Base-by-base conservation (phyloP, 2,329 filamentous ascomycete species). In the Fusarium brachygibbosum region DNA sequence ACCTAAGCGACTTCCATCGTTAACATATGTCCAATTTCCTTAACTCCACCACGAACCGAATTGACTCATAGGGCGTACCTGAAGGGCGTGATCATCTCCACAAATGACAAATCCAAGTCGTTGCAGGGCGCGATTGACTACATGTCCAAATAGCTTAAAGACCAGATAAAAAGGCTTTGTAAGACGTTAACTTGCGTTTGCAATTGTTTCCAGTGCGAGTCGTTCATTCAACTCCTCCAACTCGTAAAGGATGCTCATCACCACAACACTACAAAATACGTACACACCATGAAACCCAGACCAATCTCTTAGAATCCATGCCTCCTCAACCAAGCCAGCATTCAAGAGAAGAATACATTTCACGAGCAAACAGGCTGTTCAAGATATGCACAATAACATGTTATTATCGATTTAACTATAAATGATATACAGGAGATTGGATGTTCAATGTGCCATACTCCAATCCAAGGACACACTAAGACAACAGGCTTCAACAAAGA, bases 381-480 rank as follows among this genome's bases (percentile, higher is more conserved):
- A 54, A 21, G 21, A 58, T 50, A 56, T 50, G 37, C 46, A 57
- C 32, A 42, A 58, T 45, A 23, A 52, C 45, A 55, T 48, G 34
- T 28, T 53, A 59, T 54, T 25, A 46, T 74, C 64, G 68, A 75
- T 76, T 72, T 66, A 64, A 66, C 41, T 56, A 54, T 48, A 60
- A 68, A 76, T 31, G 31, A 49, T 67, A 52, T 65, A 73, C 66
- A 67, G 16, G 34, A 63, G 58, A 68, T 52, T 48, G 42, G 56
- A 49, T 53, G 50, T 48, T 37, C 19, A 21, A 25, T 28, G 17
- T 19, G 32, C 23, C 23, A 38, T 51, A 38, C 34, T 40, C 32
- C 48, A 17, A 29, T 23, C 25, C 34, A 19, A 29, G 35, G 5
- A 38, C 23, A 28, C 6, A 40, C 23, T 2, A 17, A 51, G 23